Evolutionary conservation across 176 grass and related monocot species (phyloP), one percentile per base, ranked within the genome.

Genomic region (Cymbopogon citratus): DNA sequence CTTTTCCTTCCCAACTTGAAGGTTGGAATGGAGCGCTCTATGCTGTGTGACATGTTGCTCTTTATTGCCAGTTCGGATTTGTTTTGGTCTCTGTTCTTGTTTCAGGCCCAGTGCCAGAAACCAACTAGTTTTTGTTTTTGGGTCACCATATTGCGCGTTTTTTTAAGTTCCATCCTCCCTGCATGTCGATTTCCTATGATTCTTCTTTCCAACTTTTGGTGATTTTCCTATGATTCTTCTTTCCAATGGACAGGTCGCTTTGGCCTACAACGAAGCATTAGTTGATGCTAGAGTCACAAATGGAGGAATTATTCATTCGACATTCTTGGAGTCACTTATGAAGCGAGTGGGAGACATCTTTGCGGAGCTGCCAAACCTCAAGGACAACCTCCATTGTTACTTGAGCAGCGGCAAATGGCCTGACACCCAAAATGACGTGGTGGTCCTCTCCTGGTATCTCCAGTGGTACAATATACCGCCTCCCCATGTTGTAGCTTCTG

Each of bases 1-100:
- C 86, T 94, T 87, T 98, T 98, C 48, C 63, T 94, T 85, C 89
- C 90, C 38, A 93, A 89, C 75, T 86, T 98, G 79, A 98, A 98
- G 90, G 95, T 90, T 79, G 54, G 90, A 87, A 84, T 25, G 9
- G 54, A 72, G 35, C 72, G 0, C 27, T 81, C 21, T 65, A 43
- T 48, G 4, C 63, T 40, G 51, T 89, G 69, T 33, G 1, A 26
- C 26, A 54, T 83, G 18, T 73, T 79, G 39, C 27, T 71, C 28
- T 87, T 79, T 28, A 33, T 57, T 87, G 43, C 21, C 33, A 77
- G 33, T 38, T 71, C 25, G 13, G 44, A 51, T 74, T 83, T 9
- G 34, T 78, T 28, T 34, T 15, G 26, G 26, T 14, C 21, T 68
- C 38, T 6, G 4, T 29, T 62, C 34, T 24, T 74, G 34, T 41